Base-by-base conservation (phyloP, 2,329 filamentous ascomycete genomes). In the Aspergillus bombycis region DNA sequence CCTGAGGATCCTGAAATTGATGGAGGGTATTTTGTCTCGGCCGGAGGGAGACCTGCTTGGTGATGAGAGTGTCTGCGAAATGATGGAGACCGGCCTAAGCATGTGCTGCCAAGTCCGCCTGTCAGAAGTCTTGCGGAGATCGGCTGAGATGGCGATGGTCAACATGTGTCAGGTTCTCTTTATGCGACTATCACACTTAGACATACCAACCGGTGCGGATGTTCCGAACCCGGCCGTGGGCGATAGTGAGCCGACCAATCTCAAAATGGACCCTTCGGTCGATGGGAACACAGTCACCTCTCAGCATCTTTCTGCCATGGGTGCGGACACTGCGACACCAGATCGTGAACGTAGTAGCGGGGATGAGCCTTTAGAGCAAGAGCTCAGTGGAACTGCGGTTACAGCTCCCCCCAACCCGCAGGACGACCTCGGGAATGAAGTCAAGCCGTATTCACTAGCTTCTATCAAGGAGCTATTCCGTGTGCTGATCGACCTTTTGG, bases 151-250 rank as follows among this genome's bases (percentile, higher is more conserved):
- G 74, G 91, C 93, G 60, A 97, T 99, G 94, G 92, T 98, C 53
- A 92, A 93, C 69, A 99, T 99, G 95, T 98, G 95, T 75, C 95
- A 99, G 79, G 93, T 97, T 68, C 97, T 99, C 72, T 99, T 99
- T 75, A 91, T 94, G 77, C 89, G 96, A 64, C 81, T 99, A 58
- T 97, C 96, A 77, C 89, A 94, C 67, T 82, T 98, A 9, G 92
- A 96, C 71, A 85, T 91, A 54, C 90, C 94, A 74, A 86, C 90
- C 43, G 88, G 91, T 65, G 79, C 86, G 8, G 86, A 89, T 41
- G 86, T 86, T 4, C 78, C 91, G 62, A 90, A 93, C 61, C 86
- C 86, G 69, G 84, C 86, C 21, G 46, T 36, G 38, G 66, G 65
- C 16, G 88, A 89, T 67, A 87, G 87, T 26, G 88, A 91, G 65